These are phyloP conservation scores for Talaromyces atroroseus DNA, from an alignment of 2,329 filamentous ascomycete species.

Conservation along the genomic window DNA sequence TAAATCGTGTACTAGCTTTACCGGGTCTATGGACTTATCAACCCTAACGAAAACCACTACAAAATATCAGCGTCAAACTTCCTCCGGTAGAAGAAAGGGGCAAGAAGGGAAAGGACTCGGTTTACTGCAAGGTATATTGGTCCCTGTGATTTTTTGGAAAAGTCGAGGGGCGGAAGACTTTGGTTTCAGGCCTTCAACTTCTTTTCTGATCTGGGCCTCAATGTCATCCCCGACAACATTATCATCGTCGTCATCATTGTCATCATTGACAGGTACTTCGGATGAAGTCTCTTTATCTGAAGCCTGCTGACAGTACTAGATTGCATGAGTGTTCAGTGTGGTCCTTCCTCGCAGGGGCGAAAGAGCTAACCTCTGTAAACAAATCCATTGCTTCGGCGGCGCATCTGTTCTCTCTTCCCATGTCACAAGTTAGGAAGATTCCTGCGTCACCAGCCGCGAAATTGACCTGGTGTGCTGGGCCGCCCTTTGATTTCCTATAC, in stretches of 20 bases:
- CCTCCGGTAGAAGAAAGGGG: not conserved
- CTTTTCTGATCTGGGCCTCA: constrained; percentile 55
- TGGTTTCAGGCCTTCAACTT: constrained; percentile 50
- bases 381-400: constrained; percentile 53
- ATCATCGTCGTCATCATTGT: not conserved
- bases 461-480: constrained; percentile 15
- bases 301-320: constrained; percentile 7
- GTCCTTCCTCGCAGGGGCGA: constrained; percentile 8
- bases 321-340: not conserved
- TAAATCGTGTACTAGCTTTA: constrained; percentile 54
- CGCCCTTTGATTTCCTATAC: constrained; percentile 25
- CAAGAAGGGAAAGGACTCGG: constrained; percentile 1
- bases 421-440: constrained; percentile 59
- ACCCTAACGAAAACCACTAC: constrained; percentile 56
- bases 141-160: constrained; percentile 50
- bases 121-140: constrained; percentile 44
- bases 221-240: constrained; percentile 48
- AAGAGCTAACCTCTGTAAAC: constrained; percentile 47
- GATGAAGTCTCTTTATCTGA: not conserved
- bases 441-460: constrained; percentile 52
- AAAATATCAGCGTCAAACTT: not conserved
- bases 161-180: constrained; percentile 42
- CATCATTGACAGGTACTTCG: not conserved
- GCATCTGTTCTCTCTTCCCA: constrained; percentile 57
- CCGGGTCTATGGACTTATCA: constrained; percentile 53